Base-by-base conservation (phyloP, 1,284 basidiomycete genomes). In the Schizophyllum commune region DNA sequence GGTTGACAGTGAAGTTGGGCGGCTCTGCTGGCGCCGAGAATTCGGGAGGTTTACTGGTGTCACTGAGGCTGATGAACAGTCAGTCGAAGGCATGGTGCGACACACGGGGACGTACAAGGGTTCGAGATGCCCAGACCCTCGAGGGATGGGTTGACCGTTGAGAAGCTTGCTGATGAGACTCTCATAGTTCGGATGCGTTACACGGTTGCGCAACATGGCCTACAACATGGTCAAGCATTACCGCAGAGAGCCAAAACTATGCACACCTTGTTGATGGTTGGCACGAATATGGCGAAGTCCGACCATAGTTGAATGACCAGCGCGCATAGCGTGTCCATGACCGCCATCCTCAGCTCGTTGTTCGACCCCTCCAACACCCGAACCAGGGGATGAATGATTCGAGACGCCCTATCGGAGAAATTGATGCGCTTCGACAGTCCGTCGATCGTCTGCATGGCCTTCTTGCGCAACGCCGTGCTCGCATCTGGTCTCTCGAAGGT, bases 381-480 rank as follows among this genome's bases (percentile, higher is more conserved):
- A 52, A 96, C 90, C 15, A 99, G 81, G 1, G 97, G 96, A 70
- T 98, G 97, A 22, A 99, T 93, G 69, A 99, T 98, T 56, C 96
- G 85, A 19, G 95, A 97, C 7, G 96, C 95, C 69, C 99, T 96
- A 70, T 99, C 97, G n/a, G 93, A 96, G 71, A 99, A 98, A 75
- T 99, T 98, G 68, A 99, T 94, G 65, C 96, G 88, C 65, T 90
- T 84, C 15, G 94, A 95, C 19, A 99, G 77, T 32, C 92, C 91
- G 55, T 95, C 95, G 19, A 98, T 92, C 0, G 94, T 96, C 64
- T 92, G 85, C 57, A 99, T 91, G 0, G 96, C 96, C 56, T 89
- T 85, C 73, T 93, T 94, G 54, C 96, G 88, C 56, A 99, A 77
- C 32, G 84, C 77, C 1, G 84, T 82, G 1, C 89, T 83, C 0